Base-by-base conservation (phyloP, 2,329 filamentous ascomycete species). In the Diplodia scrobiculata region DNA sequence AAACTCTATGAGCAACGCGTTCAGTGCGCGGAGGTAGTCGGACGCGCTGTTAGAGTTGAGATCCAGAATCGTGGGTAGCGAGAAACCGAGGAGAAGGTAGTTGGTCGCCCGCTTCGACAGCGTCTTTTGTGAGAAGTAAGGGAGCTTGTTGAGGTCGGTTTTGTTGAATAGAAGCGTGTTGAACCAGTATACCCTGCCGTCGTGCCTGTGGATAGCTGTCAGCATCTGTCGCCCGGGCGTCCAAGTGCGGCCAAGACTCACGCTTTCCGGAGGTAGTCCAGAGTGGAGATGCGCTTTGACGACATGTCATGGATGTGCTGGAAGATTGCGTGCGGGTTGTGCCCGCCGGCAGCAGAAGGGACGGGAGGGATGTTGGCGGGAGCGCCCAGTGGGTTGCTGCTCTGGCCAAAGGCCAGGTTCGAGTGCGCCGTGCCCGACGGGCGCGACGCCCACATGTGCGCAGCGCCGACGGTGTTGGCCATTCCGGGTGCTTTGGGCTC, bases 131-230 rank as follows among this genome's bases (percentile, higher is more conserved):
- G 96, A 91, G 75, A 96, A 94, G 75, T 92, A 96, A 53, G 94
- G 89, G 81, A 97, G 89, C 73, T 89, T 88, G 62, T 85, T 82
- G 38, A 98, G 84, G 77, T 97, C 92, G 34, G 86, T 78, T 73
- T 91, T 90, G 70, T 92, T 91, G 79, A 97, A 97, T 74, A 96
- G 90, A 68, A 97, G 87, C 0, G 95, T 97, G 79, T 97, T 97
- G 83, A 98, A 97, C 93, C 95, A 98, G 81, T 96, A 98, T 50
- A 97, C 88, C 67, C 92, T 89, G 68, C 94, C 93, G 79, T 97
- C 92, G 75, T 99, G 93, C 32, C 92, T 96, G 75, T 62, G 6
- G n/a, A 36, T 10, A 64, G 1, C 21, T 29, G 62, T 63, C 19
- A 68, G 52, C 58, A 17, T 34, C 32, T 25, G 41, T 11, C 13